Percentiles rank a stretch among this genome's conserved stretches.
Conservation (phyloP, 441 rosid species). For the Francoa sonchifolia region DNA sequence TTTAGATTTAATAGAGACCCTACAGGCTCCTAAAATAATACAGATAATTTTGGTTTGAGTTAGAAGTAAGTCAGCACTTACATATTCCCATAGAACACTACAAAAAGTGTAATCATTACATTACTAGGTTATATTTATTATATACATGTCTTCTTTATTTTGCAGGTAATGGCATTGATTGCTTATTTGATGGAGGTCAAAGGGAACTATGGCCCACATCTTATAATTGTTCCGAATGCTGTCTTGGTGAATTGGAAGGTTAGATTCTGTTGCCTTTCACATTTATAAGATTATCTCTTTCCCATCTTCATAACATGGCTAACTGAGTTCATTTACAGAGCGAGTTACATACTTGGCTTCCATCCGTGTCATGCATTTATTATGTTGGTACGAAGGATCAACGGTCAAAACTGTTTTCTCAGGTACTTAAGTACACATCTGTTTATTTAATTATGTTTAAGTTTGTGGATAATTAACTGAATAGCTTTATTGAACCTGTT, state of each 20-base stretch:
- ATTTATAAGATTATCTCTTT: slow-evolving; percentile 4
- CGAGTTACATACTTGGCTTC: slow-evolving; percentile 92
- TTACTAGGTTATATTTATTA: not conserved
- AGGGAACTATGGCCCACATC: slow-evolving; percentile 99
- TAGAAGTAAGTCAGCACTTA: slow-evolving; percentile 5
- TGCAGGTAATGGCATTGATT: slow-evolving; percentile 96
- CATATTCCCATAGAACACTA: not conserved
- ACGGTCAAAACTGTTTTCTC: slow-evolving; percentile 88
- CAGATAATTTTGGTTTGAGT: not conserved
- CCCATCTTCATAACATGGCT: slow-evolving; percentile 14
- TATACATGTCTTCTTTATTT: slow-evolving; percentile 4
- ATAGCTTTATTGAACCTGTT: slow-evolving; percentile 12
- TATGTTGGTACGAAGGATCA: slow-evolving; percentile 96
- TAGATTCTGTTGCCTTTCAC: slow-evolving; percentile 19
- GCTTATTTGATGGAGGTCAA: slow-evolving; percentile 99
- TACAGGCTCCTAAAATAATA: too few relatives aligned
- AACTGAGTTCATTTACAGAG: slow-evolving; percentile 47
- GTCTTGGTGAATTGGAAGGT: slow-evolving; percentile 99
- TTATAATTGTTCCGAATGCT: slow-evolving; percentile 98
- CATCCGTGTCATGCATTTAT: slow-evolving; percentile 90
- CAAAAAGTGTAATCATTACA: too few relatives aligned
- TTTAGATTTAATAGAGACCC: not conserved
- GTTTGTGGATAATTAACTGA: slow-evolving; percentile 15
- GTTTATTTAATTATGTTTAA: not conserved
- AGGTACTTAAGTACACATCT: slow-evolving; percentile 35